Percentiles rank a stretch among this genome's conserved stretches.
Conservation (phyloP, 768 basidiomycete genomes). For the Lentinula edodes region DNA sequence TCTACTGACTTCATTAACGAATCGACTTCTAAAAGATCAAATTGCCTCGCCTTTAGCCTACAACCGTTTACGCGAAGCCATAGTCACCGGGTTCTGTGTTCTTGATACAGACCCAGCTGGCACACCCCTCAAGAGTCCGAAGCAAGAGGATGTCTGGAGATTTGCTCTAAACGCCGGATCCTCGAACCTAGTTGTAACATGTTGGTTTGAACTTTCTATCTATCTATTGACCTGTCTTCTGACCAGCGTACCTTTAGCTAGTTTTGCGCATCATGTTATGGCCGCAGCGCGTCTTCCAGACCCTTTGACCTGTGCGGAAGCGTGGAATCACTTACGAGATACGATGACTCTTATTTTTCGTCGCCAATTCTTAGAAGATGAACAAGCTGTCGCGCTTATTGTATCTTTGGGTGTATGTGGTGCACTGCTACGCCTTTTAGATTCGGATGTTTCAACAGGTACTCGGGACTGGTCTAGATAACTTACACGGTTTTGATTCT, state of each 20-base stretch:
- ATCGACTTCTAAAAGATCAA: slow-evolving; percentile 10
- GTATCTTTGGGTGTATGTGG: slow-evolving; percentile 44
- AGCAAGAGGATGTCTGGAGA: slow-evolving; percentile 32
- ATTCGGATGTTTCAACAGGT: neutral
- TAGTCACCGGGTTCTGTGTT: slow-evolving; percentile 29
- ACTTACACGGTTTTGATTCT: neutral
- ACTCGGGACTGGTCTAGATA: neutral
- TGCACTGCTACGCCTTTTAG: slow-evolving; percentile 29
- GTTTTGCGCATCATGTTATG: slow-evolving; percentile 40
- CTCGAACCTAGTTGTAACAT: slow-evolving; percentile 31
- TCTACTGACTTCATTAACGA: slow-evolving; percentile 18
- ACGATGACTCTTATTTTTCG: slow-evolving; percentile 41
- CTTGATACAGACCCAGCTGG: slow-evolving; percentile 12
- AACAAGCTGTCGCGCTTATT: slow-evolving; percentile 46
- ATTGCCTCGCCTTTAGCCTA: neutral
- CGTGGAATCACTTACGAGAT: slow-evolving; percentile 51
- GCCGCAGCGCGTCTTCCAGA: slow-evolving; percentile 21
- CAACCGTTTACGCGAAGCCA: slow-evolving; percentile 24
- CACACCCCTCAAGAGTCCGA: slow-evolving; percentile 12
- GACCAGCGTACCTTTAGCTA: slow-evolving; percentile 27
- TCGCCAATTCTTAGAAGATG: slow-evolving; percentile 37
- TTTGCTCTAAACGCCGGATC: slow-evolving; percentile 21
- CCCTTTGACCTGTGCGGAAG: slow-evolving; percentile 39
- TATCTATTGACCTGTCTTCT: neutral
- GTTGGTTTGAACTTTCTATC: slow-evolving; percentile 25